These are phyloP conservation scores for Aspergillus viridinutans DNA, from an alignment of 2,329 filamentous ascomycete species.

Conservation along the genomic window DNA sequence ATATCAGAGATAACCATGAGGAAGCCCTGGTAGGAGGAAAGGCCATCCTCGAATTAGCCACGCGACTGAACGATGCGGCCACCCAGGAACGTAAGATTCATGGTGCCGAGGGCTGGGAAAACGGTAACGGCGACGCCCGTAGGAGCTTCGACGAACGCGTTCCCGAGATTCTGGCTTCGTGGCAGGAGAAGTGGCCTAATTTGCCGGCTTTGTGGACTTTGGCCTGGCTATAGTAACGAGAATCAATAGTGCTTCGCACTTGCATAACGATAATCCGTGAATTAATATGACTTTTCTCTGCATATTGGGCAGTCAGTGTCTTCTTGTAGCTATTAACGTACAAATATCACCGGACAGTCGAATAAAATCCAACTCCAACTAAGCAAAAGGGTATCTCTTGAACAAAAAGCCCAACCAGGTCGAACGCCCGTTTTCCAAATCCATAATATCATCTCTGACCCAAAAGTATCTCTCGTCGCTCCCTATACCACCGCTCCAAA, in stretches of 20 bases:
- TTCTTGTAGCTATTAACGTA: background rate
- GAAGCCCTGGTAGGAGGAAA: constrained; percentile 86
- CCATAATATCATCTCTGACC: background rate
- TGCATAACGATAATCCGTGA: background rate
- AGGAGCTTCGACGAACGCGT: constrained; percentile 86
- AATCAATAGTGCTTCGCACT: background rate
- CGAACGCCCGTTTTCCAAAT: background rate
- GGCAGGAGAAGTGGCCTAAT: constrained; percentile 94
- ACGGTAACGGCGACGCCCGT: constrained; percentile 62
- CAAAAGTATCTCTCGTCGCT: constrained; percentile 51
- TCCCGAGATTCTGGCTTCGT: constrained; percentile 82
- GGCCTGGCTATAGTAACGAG: constrained; percentile 73
- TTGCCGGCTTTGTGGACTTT: constrained; percentile 90
- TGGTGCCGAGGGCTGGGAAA: constrained; percentile 64
- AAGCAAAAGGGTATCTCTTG: background rate
- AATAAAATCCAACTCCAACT: background rate
- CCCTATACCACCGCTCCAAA: constrained; percentile 74
- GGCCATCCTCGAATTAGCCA: constrained; percentile 86
- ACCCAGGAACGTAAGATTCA: constrained; percentile 67
- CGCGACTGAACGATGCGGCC: constrained; percentile 76
- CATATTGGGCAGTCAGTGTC: background rate
- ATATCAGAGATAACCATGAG: constrained; percentile 98
- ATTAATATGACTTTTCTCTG: background rate
- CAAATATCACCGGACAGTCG: too few species aligned
- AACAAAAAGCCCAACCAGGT: background rate